Evolutionary conservation across 2,329 filamentous ascomycete species (phyloP), one percentile per base, ranked within the genome.

Genomic region (Ophiocordyceps camponoti-leonardi): DNA sequence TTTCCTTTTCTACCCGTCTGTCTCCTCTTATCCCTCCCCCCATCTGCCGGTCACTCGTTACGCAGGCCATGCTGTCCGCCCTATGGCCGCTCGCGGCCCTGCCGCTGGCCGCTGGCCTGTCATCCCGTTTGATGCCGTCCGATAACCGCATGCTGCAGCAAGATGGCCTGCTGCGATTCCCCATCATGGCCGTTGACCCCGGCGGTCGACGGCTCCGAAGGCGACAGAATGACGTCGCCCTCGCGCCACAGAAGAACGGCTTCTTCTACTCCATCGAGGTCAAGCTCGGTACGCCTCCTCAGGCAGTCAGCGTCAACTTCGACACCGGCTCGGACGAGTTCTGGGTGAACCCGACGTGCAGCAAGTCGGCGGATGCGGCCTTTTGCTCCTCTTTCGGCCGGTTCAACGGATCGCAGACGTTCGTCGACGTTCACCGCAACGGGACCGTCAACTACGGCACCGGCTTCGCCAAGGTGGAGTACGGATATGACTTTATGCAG

Each of bases 311-410:
- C 31, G 61, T 67, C 48, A 58, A 62, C 48, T 58, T 67, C 43
- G 64, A 67, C 47, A 67, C 65, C 0, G 63, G 63, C 16, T 66
- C 64, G 4, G 54, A 57, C 10, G 64, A 67, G 50, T 56, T 66
- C 6, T 67, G 64, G 65, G 61, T 67, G 35, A 65, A 67, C 46
- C 64, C 65, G 7, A 53, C 58, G 8, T 67, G 65, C 51, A 51
- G 51, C 44, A 59, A 58, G 40, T 52, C 61, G 1, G 44, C 48
- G 6, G 53, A 62, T 28, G 50, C 51, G 1, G 39, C 45, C 0
- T 56, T 58, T 28, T 64, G 61, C 49, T 28, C 50, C 16, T 44
- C 42, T 1, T 56, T 58, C 46, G 58, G 58, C 8, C 55, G 55
- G 19, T 63, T 61, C 35, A 56, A 52, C 14, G 49, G 50, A 37